Base-by-base conservation (phyloP, 129 eudicot species). In the Flaveria robusta region DNA sequence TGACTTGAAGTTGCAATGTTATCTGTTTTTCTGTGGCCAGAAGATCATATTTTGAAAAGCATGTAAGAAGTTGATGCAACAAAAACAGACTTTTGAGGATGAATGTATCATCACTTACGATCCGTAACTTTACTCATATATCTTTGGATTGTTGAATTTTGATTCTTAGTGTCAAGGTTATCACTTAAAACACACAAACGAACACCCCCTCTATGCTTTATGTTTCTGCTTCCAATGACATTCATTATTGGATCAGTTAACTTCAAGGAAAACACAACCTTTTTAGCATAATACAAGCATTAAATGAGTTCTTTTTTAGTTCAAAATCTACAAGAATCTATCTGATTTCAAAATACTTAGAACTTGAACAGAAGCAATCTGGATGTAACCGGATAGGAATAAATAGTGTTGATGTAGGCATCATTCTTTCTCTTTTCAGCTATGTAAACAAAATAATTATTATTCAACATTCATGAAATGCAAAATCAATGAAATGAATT, bases 241-340 rank as follows among this genome's bases (percentile, higher is more conserved):
- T 47, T 11, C n/a, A 47, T 47, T 47, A 37, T 37, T 37, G 41
- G 41, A 37, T 37, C 41, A 6, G 41, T 37, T 37, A 3, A 37
- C 41, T 37, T 37, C 5, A n/a, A n/a, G n/a, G n/a, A 29, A 24
- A 15, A 12, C 3, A 4, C 9, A 49, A 50, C 64, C 34, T 71
- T 54, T 71, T 37, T 20, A 54, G 51, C 66, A 31, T 72, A 19
- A 54, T 29, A 5, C 9, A 46, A 31, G 34, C n/a, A 71, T 72
- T 37, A 22, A 12, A 7, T 58, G 43, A 41, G 42, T 56, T 39
- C 39, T 42, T 12, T 58, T 56, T 42, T 22, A 39, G 55, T 7
- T 54, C 15, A 56, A 54, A 31, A 20, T 39, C 23, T 9, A 56
- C 69, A 15, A 41, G 24, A 41, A 23, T 9, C n/a, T 2, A 31